Evolutionary conservation across 2,329 filamentous ascomycete species (phyloP), one percentile per base, ranked within the genome.

Genomic region (Penicillium sp.): DNA sequence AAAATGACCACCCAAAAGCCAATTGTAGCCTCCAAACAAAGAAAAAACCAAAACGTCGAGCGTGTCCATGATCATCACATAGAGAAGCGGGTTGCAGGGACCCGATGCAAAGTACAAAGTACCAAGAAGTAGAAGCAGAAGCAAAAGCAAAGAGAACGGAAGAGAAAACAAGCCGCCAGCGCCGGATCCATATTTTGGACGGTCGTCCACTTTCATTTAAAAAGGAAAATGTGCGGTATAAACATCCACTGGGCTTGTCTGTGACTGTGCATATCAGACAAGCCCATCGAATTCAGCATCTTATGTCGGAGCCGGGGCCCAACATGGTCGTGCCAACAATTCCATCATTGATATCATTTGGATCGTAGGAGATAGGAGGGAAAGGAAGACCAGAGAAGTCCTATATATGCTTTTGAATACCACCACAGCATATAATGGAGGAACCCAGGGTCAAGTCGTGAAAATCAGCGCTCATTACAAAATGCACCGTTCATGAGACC

Each of bases 401-500:
- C 24, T 3, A n/a, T 26, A 41, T 50, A 26, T 29, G 35, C 22
- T 3, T 22, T 21, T 7, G 10, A 9, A 49, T 49, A 49, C 16
- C 44, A 47, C 26, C 14, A 26, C 14, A 14, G 43, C 21, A 26
- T 45, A 24, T 49, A 31, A 21, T 2, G 22, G 10, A 50, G 24
- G 22, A 27, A 16, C 41, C 33, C 35, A 26, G 14, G 48, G 24
- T 19, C 26, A 7, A 35, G 26, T 52, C 49, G 37, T 52, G 54
- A 66, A 63, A 65, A 57, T 63, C 61, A 64, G 53, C 55, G 56
- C 57, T 65, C 61, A 62, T 67, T 61, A 65, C 35, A 39, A 22
- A 62, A 63, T 64, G 61, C 57, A 64, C 63, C 62, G 55, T 67
- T 64, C 68, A 59, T 66, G 59, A 63, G 52, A 59, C 65, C 63